These are phyloP conservation scores for Tillandsia fasciculata DNA, from an alignment of 176 grass and related monocot genomes.

Conservation along the genomic window DNA sequence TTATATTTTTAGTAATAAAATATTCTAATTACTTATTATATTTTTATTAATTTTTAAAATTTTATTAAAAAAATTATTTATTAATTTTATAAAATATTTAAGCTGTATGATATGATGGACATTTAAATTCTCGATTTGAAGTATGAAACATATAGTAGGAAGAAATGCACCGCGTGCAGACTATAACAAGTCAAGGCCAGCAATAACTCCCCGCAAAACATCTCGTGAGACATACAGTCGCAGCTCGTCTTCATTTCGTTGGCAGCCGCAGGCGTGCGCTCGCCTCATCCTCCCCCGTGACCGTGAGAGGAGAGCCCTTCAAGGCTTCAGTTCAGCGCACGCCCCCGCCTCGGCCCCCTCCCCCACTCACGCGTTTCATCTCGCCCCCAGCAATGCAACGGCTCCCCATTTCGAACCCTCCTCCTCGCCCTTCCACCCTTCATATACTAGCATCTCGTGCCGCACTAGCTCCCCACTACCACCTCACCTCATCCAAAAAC, in stretches of 20 bases:
- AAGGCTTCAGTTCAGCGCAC: background rate
- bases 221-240: background rate
- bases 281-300: background rate
- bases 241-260: background rate
- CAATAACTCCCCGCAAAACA: background rate
- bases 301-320: constrained; percentile 1
- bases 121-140: too few species aligned
- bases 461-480: background rate
- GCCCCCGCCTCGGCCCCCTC: background rate
- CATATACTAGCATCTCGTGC: background rate
- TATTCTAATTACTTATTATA: too few species aligned
- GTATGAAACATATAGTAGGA: too few species aligned
- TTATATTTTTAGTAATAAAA: too few species aligned
- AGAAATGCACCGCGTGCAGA: background rate
- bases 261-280: background rate
- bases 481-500: background rate
- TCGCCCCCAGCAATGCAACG: background rate
- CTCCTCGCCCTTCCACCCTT: background rate
- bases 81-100: too few species aligned
- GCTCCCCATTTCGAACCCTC: background rate
- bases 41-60: too few species aligned
- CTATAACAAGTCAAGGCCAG: background rate
- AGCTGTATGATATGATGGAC: too few species aligned
- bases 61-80: too few species aligned
- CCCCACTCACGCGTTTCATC: background rate